Percentiles rank a stretch among this genome's conserved stretches.
Evolutionary conservation across 208 protist species (phyloP).

Genomic region (Acanthamoeba triangularis): DNA sequence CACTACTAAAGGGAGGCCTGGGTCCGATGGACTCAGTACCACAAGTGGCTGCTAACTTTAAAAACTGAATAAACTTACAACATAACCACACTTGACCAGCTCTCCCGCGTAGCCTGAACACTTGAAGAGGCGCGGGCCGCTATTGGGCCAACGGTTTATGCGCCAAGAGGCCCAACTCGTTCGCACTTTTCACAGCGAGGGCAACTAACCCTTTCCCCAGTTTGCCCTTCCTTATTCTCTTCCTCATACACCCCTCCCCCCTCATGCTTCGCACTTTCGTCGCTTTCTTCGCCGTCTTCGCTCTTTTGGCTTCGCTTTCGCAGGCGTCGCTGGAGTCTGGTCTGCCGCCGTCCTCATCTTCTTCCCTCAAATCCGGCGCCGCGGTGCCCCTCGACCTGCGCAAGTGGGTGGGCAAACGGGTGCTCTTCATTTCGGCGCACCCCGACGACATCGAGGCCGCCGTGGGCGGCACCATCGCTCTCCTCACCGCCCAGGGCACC

Average conservation of each 20-base stretch:
- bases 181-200: no score
- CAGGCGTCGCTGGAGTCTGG: not conserved
- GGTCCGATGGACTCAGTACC: no score
- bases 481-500: slow-evolving; percentile 63
- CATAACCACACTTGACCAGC: no score
- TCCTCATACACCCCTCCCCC: not conserved
- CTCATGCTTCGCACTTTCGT: not conserved
- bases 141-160: no score
- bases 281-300: not conserved
- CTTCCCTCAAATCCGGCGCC: not conserved
- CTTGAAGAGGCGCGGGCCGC: no score
- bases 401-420: not conserved
- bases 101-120: no score
- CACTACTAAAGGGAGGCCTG: no score
- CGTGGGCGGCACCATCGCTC: slow-evolving; percentile 12
- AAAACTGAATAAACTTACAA: no score
- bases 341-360: not conserved
- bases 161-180: no score
- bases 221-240: not conserved
- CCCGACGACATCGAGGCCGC: slow-evolving; percentile 62
- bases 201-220: no score
- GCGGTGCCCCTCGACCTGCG: slow-evolving; percentile 26
- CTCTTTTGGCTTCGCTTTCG: not conserved
- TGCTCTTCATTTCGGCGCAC: slow-evolving; percentile 55
- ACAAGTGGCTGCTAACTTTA: no score